These are phyloP conservation scores for Rubus idaeus DNA, from an alignment of 306 rosid genomes.

Conservation along the genomic window DNA sequence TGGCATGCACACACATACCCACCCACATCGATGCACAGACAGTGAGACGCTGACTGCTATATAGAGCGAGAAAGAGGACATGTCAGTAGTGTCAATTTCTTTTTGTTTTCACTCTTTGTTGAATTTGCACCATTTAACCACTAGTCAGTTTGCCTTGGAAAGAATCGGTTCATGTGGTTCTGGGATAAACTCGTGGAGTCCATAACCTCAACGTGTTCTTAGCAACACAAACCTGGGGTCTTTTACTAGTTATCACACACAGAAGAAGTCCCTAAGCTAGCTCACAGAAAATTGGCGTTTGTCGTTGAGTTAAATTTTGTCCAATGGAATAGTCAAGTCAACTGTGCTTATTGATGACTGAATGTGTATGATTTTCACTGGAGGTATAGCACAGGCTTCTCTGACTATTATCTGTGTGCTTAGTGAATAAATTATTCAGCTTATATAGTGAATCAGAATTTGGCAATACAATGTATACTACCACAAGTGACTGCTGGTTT, in stretches of 20 bases:
- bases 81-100: not conserved
- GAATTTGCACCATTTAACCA: not conserved
- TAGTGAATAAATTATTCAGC: no score
- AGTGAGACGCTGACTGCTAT: not conserved
- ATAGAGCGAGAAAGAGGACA: not conserved
- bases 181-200: not conserved
- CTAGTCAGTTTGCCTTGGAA: not conserved
- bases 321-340: not conserved
- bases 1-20: not conserved
- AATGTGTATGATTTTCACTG: no score
- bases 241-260: not conserved
- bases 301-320: not conserved
- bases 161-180: not conserved
- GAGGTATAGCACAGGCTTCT: no score
- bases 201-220: not conserved
- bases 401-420: no score
- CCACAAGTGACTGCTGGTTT: no score
- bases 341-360: not conserved
- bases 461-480: no score
- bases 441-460: no score
- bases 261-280: not conserved
- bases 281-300: not conserved
- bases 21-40: not conserved
- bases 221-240: not conserved
- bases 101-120: not conserved